Evolutionary conservation across 176 grass and related monocot genomes (phyloP), one percentile per base, ranked within the genome.

Genomic region (Avena eriantha): DNA sequence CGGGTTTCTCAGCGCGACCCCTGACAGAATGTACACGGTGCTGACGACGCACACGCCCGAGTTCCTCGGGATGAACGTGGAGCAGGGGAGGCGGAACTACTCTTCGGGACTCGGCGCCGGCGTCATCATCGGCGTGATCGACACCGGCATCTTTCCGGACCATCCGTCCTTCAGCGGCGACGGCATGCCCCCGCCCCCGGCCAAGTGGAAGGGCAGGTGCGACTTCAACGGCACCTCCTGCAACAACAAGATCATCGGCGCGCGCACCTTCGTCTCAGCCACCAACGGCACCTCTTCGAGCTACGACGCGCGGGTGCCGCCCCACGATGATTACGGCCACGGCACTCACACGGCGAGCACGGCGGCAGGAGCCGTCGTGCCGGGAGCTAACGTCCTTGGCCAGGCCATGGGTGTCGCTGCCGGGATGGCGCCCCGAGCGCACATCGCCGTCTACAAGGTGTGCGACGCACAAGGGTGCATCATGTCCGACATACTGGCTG

Each of bases 171-270:
- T 71, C 69, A 71, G 19, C 36, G 69, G 3, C 69, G 36, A 43
- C 10, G 95, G 80, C 34, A 90, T 97, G 85, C 87, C 89, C 2
- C 77, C 87, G 2, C 93, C 87, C 4, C 93, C 93, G 19, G 54
- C 87, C 2, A 94, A 88, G 70, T 94, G 93, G 93, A 94, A 90
- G 66, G 93, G 90, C 0, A 48, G 66, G 10, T 94, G 93, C 46
- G 82, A 86, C 56, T 92, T 94, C 73, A 89, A 90, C 34, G 21
- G 21, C 21, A 47, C 41, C 39, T 73, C 41, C 1, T 73, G 69
- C 69, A 73, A 73, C 69, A 47, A 47, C 12, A 73, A 73, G 69
- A 29, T 92, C 8, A 18, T 92, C 31, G 85, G 82, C 59, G 85
- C 82, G 2, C 86, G 73, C 41, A 84, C 67, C 39, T 86, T 92